phyloP scores from a whole-genome alignment of 345 rosid species.

The Hirschfeldia incana region DNA sequence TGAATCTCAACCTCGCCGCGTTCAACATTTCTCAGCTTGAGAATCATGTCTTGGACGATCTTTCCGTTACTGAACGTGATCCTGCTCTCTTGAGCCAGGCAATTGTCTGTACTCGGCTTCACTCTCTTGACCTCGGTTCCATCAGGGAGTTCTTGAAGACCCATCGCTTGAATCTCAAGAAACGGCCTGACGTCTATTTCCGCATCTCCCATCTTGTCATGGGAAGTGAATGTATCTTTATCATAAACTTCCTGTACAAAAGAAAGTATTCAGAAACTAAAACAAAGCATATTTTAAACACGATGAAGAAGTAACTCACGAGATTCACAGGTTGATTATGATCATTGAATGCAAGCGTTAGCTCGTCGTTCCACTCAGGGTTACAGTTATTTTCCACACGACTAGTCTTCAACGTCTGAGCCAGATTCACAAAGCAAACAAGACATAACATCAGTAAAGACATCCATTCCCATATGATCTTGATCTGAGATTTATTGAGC shows the following conservation, averaged over 20 bases:
- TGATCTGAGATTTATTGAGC: no score
- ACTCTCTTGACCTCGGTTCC: slow-evolving; percentile 50
- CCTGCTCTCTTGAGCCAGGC: slow-evolving; percentile 57
- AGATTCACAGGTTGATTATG: slow-evolving; percentile 46
- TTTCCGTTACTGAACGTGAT: slow-evolving; percentile 46
- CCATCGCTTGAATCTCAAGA: slow-evolving; percentile 45
- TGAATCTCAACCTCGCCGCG: slow-evolving; percentile 63
- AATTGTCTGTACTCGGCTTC: slow-evolving; percentile 48
- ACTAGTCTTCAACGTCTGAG: slow-evolving; percentile 66
- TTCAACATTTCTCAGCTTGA: slow-evolving; percentile 55
- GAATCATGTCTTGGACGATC: slow-evolving; percentile 54
- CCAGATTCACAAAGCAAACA: background rate
- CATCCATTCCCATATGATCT: background rate
- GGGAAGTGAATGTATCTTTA: slow-evolving; percentile 59
- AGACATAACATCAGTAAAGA: background rate
- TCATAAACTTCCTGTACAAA: slow-evolving; percentile 63
- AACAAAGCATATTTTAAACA: background rate
- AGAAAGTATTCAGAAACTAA: background rate
- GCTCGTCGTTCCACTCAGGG: slow-evolving; percentile 78
- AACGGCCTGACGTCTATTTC: slow-evolving; percentile 57
- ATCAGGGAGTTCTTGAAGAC: slow-evolving; percentile 42
- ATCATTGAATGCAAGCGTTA: slow-evolving; percentile 58
- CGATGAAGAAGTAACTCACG: slow-evolving; percentile 46
- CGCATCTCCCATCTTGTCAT: slow-evolving; percentile 84
- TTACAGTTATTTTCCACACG: slow-evolving; percentile 59